Percentiles rank a stretch among this genome's conserved stretches.
phyloP scores from a whole-genome alignment of 2,329 filamentous ascomycete genomes.

The Metarhizium rileyi region DNA sequence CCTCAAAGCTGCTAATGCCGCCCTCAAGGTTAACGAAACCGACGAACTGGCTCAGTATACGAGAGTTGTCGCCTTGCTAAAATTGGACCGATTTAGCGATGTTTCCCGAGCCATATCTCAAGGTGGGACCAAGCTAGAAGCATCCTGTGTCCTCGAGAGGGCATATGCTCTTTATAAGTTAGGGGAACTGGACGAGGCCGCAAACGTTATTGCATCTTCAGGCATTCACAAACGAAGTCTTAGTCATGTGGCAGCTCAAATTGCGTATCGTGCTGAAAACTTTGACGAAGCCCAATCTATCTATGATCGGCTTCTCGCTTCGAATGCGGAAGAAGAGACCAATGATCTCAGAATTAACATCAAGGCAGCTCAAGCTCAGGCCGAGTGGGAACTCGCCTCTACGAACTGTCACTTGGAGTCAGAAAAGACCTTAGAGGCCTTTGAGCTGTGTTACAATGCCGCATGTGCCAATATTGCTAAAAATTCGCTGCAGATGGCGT shows the following conservation, averaged over 20 bases:
- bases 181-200: constrained; percentile 58
- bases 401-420: constrained; percentile 32
- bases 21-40: constrained; percentile 50
- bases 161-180: constrained; percentile 80
- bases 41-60: constrained; percentile 55
- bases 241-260: constrained; percentile 51
- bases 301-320: constrained; percentile 48
- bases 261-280: constrained; percentile 64
- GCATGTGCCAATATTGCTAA: constrained; percentile 64
- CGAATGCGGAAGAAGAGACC: constrained; percentile 47
- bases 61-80: constrained; percentile 64
- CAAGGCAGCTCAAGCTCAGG: constrained; percentile 62
- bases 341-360: constrained; percentile 70
- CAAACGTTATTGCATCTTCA: constrained; percentile 28
- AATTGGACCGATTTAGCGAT: constrained; percentile 75
- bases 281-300: constrained; percentile 57
- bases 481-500: constrained; percentile 54
- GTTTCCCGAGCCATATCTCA: constrained; percentile 59
- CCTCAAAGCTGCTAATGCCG: constrained; percentile 52
- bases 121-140: constrained; percentile 49
- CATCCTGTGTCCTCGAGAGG: constrained; percentile 56
- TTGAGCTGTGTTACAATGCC: constrained; percentile 74
- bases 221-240: constrained; percentile 25
- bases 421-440: constrained; percentile 57
- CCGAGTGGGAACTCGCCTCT: constrained; percentile 55